phyloP scores from a whole-genome alignment of 1,284 basidiomycete genomes.

The Rhizoctonia solani region DNA sequence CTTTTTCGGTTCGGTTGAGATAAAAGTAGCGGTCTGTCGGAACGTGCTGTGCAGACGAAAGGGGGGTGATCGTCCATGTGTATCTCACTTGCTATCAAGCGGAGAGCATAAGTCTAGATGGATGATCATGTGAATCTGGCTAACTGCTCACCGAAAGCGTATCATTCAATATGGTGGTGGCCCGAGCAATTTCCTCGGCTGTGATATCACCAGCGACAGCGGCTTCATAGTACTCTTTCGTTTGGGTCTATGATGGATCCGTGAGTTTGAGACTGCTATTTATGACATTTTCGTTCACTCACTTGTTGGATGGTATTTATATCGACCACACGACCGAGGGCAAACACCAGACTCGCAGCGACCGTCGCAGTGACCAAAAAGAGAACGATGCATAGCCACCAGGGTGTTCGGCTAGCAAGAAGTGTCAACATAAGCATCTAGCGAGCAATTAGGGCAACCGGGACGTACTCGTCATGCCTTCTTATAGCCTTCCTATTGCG shows the following conservation, averaged over 20 bases:
- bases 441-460: background rate
- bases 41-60: constrained; percentile 5
- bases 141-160: constrained; percentile 10
- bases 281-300: background rate
- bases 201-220: constrained; percentile 19
- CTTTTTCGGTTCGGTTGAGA: background rate
- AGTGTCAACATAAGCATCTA: background rate
- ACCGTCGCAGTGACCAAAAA: constrained; percentile 30
- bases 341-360: constrained; percentile 13
- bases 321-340: constrained; percentile 19
- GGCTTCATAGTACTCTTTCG: constrained; percentile 15
- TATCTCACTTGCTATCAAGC: constrained; percentile 18
- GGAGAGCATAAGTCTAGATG: background rate
- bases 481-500: background rate
- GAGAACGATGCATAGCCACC: constrained; percentile 30
- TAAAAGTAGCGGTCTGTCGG: constrained; percentile 25
- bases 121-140: background rate
- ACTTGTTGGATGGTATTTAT: constrained; percentile 24
- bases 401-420: constrained; percentile 5
- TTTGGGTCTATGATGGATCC: constrained; percentile 12
- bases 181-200: constrained; percentile 8
- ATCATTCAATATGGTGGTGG: background rate
- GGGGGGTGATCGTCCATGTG: constrained; percentile 27
- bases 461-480: constrained; percentile 3
- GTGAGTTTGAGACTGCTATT: background rate